Evolutionary conservation across 768 basidiomycete genomes (phyloP).

Genomic region (Cystobasidium ongulense): DNA sequence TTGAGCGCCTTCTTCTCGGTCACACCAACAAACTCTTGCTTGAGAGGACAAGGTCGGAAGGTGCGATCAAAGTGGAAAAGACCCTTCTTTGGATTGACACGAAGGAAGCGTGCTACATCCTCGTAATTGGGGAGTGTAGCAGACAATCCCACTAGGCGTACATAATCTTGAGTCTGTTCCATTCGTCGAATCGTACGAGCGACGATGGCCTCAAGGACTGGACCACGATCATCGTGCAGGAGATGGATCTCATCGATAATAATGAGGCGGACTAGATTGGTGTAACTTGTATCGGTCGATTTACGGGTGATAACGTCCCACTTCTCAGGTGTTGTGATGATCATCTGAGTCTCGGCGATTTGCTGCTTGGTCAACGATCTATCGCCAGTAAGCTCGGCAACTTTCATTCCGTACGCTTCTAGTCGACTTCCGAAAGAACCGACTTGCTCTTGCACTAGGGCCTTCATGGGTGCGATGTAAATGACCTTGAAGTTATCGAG

Average conservation of each 20-base stretch:
- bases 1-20: constrained; percentile 99
- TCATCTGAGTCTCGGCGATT: constrained; percentile 92
- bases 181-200: constrained; percentile 82
- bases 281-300: constrained; percentile 91
- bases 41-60: constrained; percentile 85
- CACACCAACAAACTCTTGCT: constrained; percentile 93
- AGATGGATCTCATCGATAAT: constrained; percentile 98
- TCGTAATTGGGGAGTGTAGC: constrained; percentile 98
- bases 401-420: constrained; percentile 61
- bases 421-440: constrained; percentile 82
- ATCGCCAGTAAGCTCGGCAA: constrained; percentile 94
- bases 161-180: constrained; percentile 89
- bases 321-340: constrained; percentile 97
- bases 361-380: constrained; percentile 97
- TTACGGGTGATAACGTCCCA: constrained; percentile 99
- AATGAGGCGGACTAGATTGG: constrained; percentile 87
- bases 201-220: constrained; percentile 83
- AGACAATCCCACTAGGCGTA: constrained; percentile 86
- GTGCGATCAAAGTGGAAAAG: constrained; percentile 95
- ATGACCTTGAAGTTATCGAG: constrained; percentile 89
- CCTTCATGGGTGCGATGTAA: constrained; percentile 99
- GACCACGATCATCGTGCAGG: constrained; percentile 94
- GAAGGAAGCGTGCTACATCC: constrained; percentile 93
- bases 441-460: constrained; percentile 97
- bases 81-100: constrained; percentile 82